Evolutionary conservation across 139 green algal species (phyloP).

Genomic region (Chlamydomonas sp.): DNA sequence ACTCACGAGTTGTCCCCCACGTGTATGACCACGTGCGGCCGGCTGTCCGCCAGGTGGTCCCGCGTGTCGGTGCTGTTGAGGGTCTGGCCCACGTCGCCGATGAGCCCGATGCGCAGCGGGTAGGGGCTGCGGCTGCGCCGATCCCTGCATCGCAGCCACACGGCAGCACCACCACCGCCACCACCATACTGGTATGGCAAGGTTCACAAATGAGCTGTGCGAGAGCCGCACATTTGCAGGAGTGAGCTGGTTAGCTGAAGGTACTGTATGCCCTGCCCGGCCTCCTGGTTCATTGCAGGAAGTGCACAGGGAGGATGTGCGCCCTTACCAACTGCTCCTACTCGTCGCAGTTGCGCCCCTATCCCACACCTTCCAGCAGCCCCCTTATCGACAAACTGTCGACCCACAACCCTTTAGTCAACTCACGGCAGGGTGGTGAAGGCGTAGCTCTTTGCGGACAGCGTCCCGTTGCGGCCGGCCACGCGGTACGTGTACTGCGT

Average conservation of each 20-base stretch:
- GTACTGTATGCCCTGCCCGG: no score
- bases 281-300: no score
- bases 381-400: background rate
- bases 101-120: constrained; percentile 42
- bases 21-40: constrained; percentile 26
- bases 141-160: background rate
- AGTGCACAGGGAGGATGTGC: no score
- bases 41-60: constrained; percentile 38
- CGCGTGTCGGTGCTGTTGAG: constrained; percentile 41
- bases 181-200: no score
- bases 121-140: constrained; percentile 1
- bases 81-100: constrained; percentile 47
- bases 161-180: no score
- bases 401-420: background rate
- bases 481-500: constrained; percentile 28
- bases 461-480: background rate
- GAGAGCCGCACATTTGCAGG: no score
- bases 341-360: no score
- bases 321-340: no score
- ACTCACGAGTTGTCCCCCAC: constrained; percentile 5
- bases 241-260: no score
- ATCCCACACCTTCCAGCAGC: background rate
- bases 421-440: constrained; percentile 33
- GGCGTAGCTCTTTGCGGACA: background rate
- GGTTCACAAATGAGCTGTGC: no score